Evolutionary conservation across 2,329 filamentous ascomycete genomes (phyloP).

Genomic region (Phyllosticta citribraziliensis): DNA sequence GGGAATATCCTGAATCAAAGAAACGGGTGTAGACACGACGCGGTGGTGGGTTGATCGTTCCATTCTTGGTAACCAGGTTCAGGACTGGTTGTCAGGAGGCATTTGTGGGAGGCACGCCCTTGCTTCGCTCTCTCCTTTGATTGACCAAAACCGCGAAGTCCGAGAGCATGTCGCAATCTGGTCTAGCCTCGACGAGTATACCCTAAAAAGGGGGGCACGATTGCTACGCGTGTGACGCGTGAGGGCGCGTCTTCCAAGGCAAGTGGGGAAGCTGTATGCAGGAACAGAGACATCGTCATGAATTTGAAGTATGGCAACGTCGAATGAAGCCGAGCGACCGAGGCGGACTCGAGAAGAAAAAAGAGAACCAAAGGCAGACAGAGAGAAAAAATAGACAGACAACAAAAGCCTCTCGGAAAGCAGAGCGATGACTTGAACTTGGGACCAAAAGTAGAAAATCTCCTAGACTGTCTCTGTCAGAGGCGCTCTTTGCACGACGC

Average conservation of each 20-base stretch:
- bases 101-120: slow-evolving; percentile 5
- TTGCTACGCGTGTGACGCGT: slow-evolving; percentile 6
- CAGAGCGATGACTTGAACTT: neutral
- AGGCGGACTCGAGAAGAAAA: neutral
- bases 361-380: neutral
- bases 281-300: slow-evolving; percentile 1
- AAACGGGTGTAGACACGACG: neutral
- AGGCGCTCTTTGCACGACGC: slow-evolving; percentile 8
- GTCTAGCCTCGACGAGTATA: slow-evolving; percentile 7
- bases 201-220: slow-evolving; percentile 6
- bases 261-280: slow-evolving; percentile 7
- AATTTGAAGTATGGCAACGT: neutral
- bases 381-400: neutral
- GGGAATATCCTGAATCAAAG: slow-evolving; percentile 7
- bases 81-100: slow-evolving; percentile 10
- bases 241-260: slow-evolving; percentile 6
- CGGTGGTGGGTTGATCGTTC: slow-evolving; percentile 3
- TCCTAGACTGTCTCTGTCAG: neutral
- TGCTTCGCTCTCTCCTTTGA: slow-evolving; percentile 6
- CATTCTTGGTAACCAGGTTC: slow-evolving; percentile 10
- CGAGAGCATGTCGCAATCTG: slow-evolving; percentile 5
- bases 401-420: neutral
- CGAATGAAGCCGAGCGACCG: neutral
- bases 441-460: neutral
- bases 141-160: neutral